Conservation (phyloP, 495 filamentous ascomycete species). For the Penicillium pulvis region DNA sequence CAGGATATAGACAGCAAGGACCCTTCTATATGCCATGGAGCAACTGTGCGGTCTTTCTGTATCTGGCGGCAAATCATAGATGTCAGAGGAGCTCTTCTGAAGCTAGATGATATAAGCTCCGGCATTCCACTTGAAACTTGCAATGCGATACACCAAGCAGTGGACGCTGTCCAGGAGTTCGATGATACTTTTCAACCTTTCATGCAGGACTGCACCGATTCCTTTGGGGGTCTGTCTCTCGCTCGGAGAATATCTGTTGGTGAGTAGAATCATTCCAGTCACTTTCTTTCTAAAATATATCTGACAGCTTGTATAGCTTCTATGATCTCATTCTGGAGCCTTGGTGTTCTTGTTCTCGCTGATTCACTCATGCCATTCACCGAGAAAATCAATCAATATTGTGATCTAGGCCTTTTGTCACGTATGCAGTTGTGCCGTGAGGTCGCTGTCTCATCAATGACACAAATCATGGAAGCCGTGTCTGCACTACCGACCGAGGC, state of each 20-base stretch:
- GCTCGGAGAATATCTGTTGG: conserved; percentile 21
- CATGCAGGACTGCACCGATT: conserved; percentile 15
- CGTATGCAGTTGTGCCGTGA: neutral
- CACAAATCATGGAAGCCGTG: conserved; percentile 14
- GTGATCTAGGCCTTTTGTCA: neutral
- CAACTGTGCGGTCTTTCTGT: conserved; percentile 19
- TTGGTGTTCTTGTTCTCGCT: conserved; percentile 20
- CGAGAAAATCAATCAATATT: conserved; percentile 2
- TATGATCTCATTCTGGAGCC: conserved; percentile 21
- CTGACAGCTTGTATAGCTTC: conserved; percentile 13
- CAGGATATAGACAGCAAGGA: conserved; percentile 14
- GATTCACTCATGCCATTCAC: conserved; percentile 14
- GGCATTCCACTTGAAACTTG: neutral
- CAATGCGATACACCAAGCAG: conserved; percentile 3
- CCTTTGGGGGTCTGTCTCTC: conserved; percentile 17
- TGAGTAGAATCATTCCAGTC: neutral
- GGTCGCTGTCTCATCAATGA: conserved; percentile 9
- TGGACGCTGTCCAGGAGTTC: conserved; percentile 7
- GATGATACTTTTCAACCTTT: conserved; percentile 19
- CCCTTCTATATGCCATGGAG: conserved; percentile 18
- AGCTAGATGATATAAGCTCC: neutral
- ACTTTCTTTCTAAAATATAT: neutral
- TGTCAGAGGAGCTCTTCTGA: conserved; percentile 9
- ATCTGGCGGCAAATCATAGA: conserved; percentile 24
- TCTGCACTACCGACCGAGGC: conserved; percentile 18